These are phyloP conservation scores for Ceratopteris richardii DNA, from an alignment of 75 land plant species.

Conservation along the genomic window DNA sequence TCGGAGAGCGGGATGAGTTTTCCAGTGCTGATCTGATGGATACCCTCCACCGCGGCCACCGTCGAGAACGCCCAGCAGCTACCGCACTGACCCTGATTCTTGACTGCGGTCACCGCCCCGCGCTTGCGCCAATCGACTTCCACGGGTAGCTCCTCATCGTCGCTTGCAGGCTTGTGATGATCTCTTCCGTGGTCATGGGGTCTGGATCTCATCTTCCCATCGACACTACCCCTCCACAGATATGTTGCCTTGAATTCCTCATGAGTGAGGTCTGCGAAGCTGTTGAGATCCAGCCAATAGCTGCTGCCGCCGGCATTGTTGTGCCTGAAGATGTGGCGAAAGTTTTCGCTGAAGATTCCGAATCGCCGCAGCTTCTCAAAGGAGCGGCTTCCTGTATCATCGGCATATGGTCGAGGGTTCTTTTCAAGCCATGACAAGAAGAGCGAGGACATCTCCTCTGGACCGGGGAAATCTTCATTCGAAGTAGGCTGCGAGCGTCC, in stretches of 20 bases:
- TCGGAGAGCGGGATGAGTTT: constrained; percentile 6
- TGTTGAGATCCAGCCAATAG: constrained; percentile 53
- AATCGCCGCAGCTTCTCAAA: constrained; percentile 35
- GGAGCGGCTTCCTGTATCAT: background rate
- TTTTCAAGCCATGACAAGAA: background rate
- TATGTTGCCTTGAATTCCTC: constrained; percentile 43
- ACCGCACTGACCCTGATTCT: constrained; percentile 2
- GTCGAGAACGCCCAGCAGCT: constrained; percentile 22
- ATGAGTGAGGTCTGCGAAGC: constrained; percentile 48
- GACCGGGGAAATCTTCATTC: background rate
- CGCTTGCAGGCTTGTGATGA: no score
- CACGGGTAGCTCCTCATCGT: constrained; percentile 11
- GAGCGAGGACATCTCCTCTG: constrained; percentile 2
- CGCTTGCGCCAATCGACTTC: constrained; percentile 10
- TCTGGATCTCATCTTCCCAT: background rate
- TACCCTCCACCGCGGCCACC: constrained; percentile 12
- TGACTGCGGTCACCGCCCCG: constrained; percentile 6
- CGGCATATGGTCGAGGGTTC: background rate
- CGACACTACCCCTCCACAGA: constrained; percentile 21
- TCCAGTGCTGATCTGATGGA: background rate
- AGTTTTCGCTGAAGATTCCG: constrained; percentile 50
- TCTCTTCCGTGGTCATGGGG: background rate
- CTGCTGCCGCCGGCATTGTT: constrained; percentile 18
- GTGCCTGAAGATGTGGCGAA: constrained; percentile 36
- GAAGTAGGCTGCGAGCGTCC: no score